phyloP scores from a whole-genome alignment of 2,329 filamentous ascomycete genomes.

The Claviceps spartinae region DNA sequence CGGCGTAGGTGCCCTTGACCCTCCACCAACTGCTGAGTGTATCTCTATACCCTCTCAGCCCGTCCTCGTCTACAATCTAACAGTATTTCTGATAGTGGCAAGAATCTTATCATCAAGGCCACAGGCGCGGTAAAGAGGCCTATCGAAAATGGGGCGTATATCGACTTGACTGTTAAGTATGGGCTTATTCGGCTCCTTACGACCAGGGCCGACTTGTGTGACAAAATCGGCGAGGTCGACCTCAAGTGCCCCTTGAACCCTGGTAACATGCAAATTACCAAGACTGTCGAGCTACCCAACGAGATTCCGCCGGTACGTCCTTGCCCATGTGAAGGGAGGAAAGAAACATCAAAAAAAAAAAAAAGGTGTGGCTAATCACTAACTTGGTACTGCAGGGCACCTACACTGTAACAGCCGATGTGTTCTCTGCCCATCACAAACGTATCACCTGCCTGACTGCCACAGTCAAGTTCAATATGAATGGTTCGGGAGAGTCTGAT shows the following conservation, averaged over 20 bases:
- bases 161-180: slow-evolving; percentile 80
- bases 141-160: slow-evolving; percentile 67
- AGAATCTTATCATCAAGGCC: slow-evolving; percentile 65
- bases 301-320: slow-evolving; percentile 75
- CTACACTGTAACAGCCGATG: slow-evolving; percentile 81
- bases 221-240: slow-evolving; percentile 78
- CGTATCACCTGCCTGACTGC: slow-evolving; percentile 82
- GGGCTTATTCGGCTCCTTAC: slow-evolving; percentile 82
- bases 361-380: background rate
- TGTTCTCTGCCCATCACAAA: slow-evolving; percentile 56
- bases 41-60: background rate
- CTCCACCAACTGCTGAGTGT: background rate
- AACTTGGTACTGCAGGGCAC: slow-evolving; percentile 47
- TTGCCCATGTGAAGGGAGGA: background rate
- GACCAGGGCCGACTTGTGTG: slow-evolving; percentile 71
- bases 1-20: slow-evolving; percentile 42
- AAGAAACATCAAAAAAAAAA: background rate
- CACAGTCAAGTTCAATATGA: slow-evolving; percentile 44
- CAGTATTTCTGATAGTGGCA: slow-evolving; percentile 43
- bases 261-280: slow-evolving; percentile 59
- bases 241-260: slow-evolving; percentile 77
- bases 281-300: slow-evolving; percentile 71
- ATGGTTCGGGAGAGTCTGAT: slow-evolving; percentile 23
- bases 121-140: slow-evolving; percentile 58
- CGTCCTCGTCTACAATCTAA: slow-evolving; percentile 11